Percentiles rank a stretch among this genome's conserved stretches.
Conservation (phyloP, 441 rosid genomes). For the Erodium moschatum region DNA sequence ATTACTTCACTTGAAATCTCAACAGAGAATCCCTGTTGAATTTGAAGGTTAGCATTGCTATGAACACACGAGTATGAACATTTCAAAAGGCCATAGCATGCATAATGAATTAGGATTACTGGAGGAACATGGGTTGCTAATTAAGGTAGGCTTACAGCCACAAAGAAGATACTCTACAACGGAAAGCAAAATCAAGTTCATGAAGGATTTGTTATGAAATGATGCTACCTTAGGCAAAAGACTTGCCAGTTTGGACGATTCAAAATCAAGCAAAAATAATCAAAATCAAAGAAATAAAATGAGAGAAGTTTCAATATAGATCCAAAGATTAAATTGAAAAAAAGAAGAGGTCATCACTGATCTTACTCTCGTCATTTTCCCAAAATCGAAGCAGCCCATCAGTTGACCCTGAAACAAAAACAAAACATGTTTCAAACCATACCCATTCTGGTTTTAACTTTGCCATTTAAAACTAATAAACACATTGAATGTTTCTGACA, state of each 20-base stretch:
- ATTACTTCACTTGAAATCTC: neutral
- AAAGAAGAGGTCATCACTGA: conserved; percentile 10
- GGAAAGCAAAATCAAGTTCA: neutral
- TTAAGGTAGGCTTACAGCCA: neutral
- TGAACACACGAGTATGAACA: neutral
- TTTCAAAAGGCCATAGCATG: neutral
- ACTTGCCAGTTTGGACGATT: neutral
- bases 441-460: neutral
- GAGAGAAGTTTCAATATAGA: neutral
- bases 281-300: neutral
- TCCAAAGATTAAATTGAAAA: neutral
- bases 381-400: conserved; percentile 95
- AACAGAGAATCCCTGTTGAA: neutral
- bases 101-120: neutral
- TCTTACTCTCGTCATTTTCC: conserved; percentile 88
- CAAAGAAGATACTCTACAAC: neutral
- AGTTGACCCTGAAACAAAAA: conserved; percentile 65
- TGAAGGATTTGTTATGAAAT: neutral
- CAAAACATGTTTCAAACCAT: conserved; percentile 2
- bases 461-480: neutral
- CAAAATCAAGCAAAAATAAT: neutral
- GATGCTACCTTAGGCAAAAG: neutral
- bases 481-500: neutral
- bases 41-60: neutral
- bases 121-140: neutral